A percentile compares a stretch with the other conserved stretches of the same genome.
phyloP scores from a whole-genome alignment of 768 basidiomycete species.

The Dioszegia aurantiaca region DNA sequence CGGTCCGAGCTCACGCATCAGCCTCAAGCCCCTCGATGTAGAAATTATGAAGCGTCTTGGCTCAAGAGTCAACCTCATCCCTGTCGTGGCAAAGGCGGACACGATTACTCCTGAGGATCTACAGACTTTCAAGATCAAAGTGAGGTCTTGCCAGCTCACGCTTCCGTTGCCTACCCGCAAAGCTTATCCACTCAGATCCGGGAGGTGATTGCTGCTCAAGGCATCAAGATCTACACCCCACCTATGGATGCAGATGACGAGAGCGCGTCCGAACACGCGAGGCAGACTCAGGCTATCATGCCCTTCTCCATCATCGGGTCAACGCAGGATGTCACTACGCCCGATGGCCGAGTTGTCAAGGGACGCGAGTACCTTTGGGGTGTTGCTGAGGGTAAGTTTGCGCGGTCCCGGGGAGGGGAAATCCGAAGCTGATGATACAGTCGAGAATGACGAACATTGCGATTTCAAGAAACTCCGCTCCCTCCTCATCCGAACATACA shows the following conservation, averaged over 20 bases:
- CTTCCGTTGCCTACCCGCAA: neutral
- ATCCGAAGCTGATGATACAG: conserved; percentile 53
- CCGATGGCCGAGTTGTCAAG: conserved; percentile 88
- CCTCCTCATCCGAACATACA: conserved; percentile 92
- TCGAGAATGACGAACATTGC: conserved; percentile 98
- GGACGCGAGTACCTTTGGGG: conserved; percentile 99
- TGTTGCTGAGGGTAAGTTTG: conserved; percentile 84
- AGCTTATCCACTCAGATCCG: conserved; percentile 62
- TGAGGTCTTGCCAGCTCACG: conserved; percentile 55
- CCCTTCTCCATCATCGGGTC: conserved; percentile 99
- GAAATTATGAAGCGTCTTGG: conserved; percentile 99
- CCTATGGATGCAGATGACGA: conserved; percentile 87
- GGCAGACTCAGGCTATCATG: conserved; percentile 76
- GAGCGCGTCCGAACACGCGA: conserved; percentile 80
- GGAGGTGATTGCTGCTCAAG: conserved; percentile 83
- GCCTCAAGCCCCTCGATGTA: conserved; percentile 94
- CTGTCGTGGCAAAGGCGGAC: conserved; percentile 95
- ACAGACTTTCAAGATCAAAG: conserved; percentile 84
- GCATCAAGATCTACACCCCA: conserved; percentile 91
- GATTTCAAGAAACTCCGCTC: conserved; percentile 98
- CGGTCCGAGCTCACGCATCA: conserved; percentile 46
- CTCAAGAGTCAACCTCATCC: conserved; percentile 95
- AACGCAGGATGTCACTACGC: conserved; percentile 86
- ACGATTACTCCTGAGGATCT: conserved; percentile 94
- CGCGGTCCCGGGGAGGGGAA: neutral